Percentiles rank a stretch among this genome's conserved stretches.
Conservation (phyloP, 345 rosid genomes). For the Gossypium turneri region DNA sequence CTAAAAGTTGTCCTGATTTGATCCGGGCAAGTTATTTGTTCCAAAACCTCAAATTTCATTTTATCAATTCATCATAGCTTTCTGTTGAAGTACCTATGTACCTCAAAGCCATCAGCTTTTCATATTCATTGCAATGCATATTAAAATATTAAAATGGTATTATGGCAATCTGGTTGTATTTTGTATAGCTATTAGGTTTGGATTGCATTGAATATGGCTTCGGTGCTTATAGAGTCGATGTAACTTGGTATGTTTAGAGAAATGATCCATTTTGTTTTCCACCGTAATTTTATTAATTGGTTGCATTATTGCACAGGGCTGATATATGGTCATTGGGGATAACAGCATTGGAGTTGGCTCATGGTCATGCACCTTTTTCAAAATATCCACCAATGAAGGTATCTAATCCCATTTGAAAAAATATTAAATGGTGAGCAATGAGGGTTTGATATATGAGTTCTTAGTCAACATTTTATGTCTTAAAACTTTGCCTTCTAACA, state of each 20-base stretch:
- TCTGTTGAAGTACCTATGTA: neutral
- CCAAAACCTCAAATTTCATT: neutral
- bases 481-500: neutral
- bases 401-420: too few species aligned
- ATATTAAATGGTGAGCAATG: neutral
- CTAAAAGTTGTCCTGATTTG: neutral
- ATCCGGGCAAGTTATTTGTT: slow-evolving; percentile 2
- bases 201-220: neutral
- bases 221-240: neutral
- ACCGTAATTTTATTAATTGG: slow-evolving; percentile 19
- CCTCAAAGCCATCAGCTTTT: neutral
- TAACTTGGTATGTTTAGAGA: neutral
- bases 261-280: neutral
- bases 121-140: neutral
- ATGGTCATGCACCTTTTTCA: too few species aligned
- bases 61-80: neutral
- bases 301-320: slow-evolving; percentile 6
- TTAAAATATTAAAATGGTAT: neutral
- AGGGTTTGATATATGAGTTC: neutral
- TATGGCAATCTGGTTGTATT: neutral
- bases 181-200: neutral
- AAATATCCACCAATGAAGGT: too few species aligned
- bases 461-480: neutral
- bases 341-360: too few species aligned
- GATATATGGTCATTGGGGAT: too few species aligned